phyloP scores from a whole-genome alignment of 495 filamentous ascomycete genomes.

The Elaphomyces granulatus region DNA sequence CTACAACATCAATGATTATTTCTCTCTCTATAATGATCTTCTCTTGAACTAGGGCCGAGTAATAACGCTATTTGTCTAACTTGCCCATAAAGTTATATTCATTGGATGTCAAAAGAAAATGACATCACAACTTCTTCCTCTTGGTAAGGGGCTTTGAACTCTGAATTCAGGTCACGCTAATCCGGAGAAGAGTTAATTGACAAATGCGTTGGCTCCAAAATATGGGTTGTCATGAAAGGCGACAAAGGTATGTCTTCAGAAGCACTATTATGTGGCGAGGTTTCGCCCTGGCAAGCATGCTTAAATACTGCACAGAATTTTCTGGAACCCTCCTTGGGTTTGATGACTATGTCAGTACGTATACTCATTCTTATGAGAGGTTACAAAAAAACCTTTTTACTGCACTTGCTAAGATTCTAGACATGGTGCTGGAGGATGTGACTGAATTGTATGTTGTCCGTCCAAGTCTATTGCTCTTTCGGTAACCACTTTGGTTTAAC shows the following conservation, averaged over 20 bases:
- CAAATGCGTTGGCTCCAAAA: slow-evolving; percentile 92
- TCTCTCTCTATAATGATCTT: too few species aligned
- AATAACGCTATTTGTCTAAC: too few species aligned
- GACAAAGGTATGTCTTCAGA: slow-evolving; percentile 58
- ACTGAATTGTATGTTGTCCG: slow-evolving; percentile 70
- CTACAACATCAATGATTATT: too few species aligned
- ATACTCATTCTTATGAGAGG: slow-evolving; percentile 3
- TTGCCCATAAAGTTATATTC: too few species aligned
- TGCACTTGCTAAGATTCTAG: slow-evolving; percentile 27
- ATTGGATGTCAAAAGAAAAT: too few species aligned
- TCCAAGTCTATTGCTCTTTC: not conserved
- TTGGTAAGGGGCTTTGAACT: slow-evolving; percentile 36
- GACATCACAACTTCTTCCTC: slow-evolving; percentile 68
- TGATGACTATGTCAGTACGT: slow-evolving; percentile 99
- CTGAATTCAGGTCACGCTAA: slow-evolving; percentile 10
- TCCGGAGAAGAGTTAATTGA: slow-evolving; percentile 72
- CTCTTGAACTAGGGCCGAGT: too few species aligned
- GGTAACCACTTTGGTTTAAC: slow-evolving; percentile 8
- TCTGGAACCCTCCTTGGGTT: slow-evolving; percentile 86
- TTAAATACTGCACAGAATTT: slow-evolving; percentile 73
- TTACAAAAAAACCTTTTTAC: not conserved
- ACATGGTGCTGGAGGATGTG: slow-evolving; percentile 96
- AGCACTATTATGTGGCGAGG: not conserved
- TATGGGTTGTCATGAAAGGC: slow-evolving; percentile 99
- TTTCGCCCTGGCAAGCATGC: slow-evolving; percentile 8